Base-by-base conservation (phyloP, 1,284 basidiomycete genomes). In the Ceratobasidium sp. region DNA sequence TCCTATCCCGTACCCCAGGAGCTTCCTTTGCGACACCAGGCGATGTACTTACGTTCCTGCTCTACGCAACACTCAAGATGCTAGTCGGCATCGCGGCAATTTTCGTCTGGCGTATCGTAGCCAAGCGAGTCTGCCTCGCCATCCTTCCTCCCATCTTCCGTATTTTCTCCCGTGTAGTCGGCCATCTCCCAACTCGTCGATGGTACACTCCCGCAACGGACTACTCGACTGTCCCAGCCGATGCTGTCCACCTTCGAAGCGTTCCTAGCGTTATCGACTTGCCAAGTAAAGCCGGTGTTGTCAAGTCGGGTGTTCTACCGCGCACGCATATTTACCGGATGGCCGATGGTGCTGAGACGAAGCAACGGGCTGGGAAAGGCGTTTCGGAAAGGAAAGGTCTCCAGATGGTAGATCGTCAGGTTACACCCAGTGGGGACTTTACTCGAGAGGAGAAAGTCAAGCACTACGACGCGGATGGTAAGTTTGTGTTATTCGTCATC, bases 161-260 rank as follows among this genome's bases (percentile, higher is more conserved):
- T 67, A 85, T 90, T 64, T 87, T 94, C 78, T 89, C 93, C 0
- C 89, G 83, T 7, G 74, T 65, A 67, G 80, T 86, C 48, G 80
- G 85, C 40, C 87, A 87, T 9, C 89, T 96, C 4, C 95, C 95
- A 0, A 90, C 91, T 80, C 89, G 96, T 57, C 88, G 94, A 26
- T 95, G 94, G 85, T 97, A 97, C 84, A 94, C 91, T 0, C 93
- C 95, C 26, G 96, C 96, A 9, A 96, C 94, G 80, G 94, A 95
- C 81, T 96, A 96, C 84, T 88, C 88, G 52, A 87, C 84, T 56
- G 89, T 92, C 0, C 93, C 93, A 0, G 87, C 87, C 23, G 90
- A 92, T 69, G 82, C 85, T 80, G 87, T 87, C 2, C 67, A 62
- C 52, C 85, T 97, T 70, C 90, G 90, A 61, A 87, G 94, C 0